phyloP scores from a whole-genome alignment of 805 yeast species.

The Yarrowia sp. region DNA sequence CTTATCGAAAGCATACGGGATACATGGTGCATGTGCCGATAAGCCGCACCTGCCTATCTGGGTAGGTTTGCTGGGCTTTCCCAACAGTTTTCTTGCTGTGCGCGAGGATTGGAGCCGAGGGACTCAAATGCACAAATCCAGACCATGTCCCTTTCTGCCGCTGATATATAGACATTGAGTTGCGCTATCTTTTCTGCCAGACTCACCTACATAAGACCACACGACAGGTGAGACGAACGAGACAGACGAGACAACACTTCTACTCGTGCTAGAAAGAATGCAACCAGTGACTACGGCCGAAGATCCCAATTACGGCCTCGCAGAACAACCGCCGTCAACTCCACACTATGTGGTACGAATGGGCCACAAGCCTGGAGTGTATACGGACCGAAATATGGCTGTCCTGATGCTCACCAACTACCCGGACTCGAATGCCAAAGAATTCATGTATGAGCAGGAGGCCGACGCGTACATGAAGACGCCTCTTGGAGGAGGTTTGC shows the following conservation, averaged over 20 bases:
- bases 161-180: neutral
- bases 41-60: conserved; percentile 8
- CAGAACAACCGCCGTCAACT: neutral
- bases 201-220: conserved; percentile 12
- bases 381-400: conserved; percentile 8
- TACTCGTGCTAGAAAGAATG: neutral
- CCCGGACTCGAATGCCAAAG: conserved; percentile 17
- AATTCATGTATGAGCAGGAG: conserved; percentile 1
- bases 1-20: neutral
- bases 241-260: neutral
- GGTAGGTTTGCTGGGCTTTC: conserved; percentile 19
- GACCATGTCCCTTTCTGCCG: neutral
- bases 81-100: conserved; percentile 2
- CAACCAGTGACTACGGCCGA: neutral
- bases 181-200: neutral
- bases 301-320: neutral
- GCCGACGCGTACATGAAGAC: conserved; percentile 12
- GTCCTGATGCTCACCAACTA: conserved; percentile 13
- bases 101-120: neutral
- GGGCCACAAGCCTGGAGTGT: conserved; percentile 16
- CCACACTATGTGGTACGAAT: conserved; percentile 1
- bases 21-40: neutral
- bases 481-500: neutral
- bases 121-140: neutral
- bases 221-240: neutral